These are phyloP conservation scores for Cordyceps sp. DNA, from an alignment of 2,329 filamentous ascomycete genomes.

Conservation along the genomic window DNA sequence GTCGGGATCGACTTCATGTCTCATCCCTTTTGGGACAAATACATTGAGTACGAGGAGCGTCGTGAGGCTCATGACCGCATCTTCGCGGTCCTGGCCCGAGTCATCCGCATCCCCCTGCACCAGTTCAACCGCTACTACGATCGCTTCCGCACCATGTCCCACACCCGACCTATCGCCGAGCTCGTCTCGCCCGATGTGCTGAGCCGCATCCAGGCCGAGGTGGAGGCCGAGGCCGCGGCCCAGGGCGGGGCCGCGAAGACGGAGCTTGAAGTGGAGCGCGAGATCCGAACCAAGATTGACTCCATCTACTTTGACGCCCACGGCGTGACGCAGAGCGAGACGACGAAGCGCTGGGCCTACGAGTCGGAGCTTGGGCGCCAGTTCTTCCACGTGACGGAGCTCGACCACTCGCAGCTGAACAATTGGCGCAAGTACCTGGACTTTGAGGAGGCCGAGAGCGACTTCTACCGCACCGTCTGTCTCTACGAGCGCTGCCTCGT, in stretches of 20 bases:
- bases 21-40: constrained; percentile 98
- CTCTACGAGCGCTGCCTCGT: constrained; percentile 90
- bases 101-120: constrained; percentile 85
- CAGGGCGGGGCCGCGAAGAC: constrained; percentile 38
- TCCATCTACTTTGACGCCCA: constrained; percentile 68
- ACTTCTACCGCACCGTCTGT: constrained; percentile 58
- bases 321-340: constrained; percentile 67
- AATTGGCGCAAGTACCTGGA: constrained; percentile 97
- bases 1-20: constrained; percentile 89
- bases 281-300: constrained; percentile 67
- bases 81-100: constrained; percentile 64
- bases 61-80: constrained; percentile 72
- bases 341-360: constrained; percentile 84
- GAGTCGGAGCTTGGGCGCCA: constrained; percentile 90
- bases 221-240: constrained; percentile 45
- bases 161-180: constrained; percentile 55
- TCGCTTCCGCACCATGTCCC: constrained; percentile 63
- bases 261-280: constrained; percentile 68
- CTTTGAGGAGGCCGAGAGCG: constrained; percentile 78
- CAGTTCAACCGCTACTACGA: constrained; percentile 94
- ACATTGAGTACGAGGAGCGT: constrained; percentile 90
- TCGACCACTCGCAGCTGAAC: constrained; percentile 66
- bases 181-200: constrained; percentile 54
- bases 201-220: constrained; percentile 51
- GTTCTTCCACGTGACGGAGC: constrained; percentile 90